Conservation (phyloP, 441 rosid genomes). For the Macaranga tanarius region DNA sequence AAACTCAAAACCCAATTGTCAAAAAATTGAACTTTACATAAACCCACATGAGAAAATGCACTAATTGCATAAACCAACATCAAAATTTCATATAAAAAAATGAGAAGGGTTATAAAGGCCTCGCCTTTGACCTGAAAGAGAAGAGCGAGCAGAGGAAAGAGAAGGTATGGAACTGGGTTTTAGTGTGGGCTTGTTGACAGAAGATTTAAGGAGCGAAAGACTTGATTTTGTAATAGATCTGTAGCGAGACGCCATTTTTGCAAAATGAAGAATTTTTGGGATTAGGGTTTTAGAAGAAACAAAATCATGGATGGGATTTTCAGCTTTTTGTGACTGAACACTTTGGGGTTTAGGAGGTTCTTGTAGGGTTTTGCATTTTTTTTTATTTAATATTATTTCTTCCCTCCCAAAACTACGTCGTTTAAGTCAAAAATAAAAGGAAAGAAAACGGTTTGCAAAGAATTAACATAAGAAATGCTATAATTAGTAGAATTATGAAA, state of each 20-base stretch:
- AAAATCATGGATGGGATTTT: background rate
- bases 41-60: constrained; percentile 8
- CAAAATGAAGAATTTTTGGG: constrained; percentile 5
- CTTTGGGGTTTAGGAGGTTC: background rate
- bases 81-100: constrained; percentile 11
- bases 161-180: constrained; percentile 45
- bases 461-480: too few species aligned
- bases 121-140: constrained; percentile 53
- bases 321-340: background rate
- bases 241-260: constrained; percentile 68
- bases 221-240: constrained; percentile 66
- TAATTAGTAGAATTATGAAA: too few species aligned
- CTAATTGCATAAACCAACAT: background rate
- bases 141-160: constrained; percentile 40
- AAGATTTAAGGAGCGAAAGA: constrained; percentile 48
- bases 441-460: too few species aligned
- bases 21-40: background rate
- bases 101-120: background rate
- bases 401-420: background rate
- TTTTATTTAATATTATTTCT: too few species aligned
- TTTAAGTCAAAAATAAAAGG: background rate
- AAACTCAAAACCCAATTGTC: constrained; percentile 23
- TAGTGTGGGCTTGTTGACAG: constrained; percentile 48
- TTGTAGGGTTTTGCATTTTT: constrained; percentile 20
- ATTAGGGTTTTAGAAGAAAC: constrained; percentile 22